Conservation (phyloP, 345 rosid species). For the Clarkia xantiana region DNA sequence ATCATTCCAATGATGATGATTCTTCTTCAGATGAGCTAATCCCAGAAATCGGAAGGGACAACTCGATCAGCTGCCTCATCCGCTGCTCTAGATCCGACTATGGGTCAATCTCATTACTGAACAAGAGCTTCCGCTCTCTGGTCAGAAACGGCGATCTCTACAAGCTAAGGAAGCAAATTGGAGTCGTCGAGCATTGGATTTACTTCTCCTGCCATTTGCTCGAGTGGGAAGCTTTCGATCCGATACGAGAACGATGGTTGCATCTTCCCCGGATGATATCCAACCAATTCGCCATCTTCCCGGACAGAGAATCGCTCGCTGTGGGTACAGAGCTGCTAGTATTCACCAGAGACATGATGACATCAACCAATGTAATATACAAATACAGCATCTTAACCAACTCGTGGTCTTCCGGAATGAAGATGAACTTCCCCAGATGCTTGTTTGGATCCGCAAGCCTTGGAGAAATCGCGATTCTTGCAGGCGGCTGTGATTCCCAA, state of each 20-base stretch:
- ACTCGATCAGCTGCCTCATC: constrained; percentile 53
- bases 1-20: constrained; percentile 17
- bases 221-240: constrained; percentile 94
- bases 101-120: constrained; percentile 60
- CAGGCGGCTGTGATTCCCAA: constrained; percentile 71
- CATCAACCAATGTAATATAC: constrained; percentile 46
- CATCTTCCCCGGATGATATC: constrained; percentile 65
- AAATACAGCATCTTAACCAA: constrained; percentile 71
- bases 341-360: constrained; percentile 51
- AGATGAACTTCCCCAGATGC: constrained; percentile 74
- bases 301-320: constrained; percentile 80
- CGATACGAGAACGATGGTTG: constrained; percentile 56
- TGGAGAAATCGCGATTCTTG: constrained; percentile 72
- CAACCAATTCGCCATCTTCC: constrained; percentile 51
- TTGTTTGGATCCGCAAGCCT: constrained; percentile 92
- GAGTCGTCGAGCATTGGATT: constrained; percentile 74
- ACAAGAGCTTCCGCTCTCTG: constrained; percentile 46
- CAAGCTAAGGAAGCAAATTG: constrained; percentile 34
- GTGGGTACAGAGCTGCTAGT: constrained; percentile 93
- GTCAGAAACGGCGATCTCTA: constrained; percentile 65
- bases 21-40: constrained; percentile 46
- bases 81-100: constrained; percentile 72
- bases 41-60: constrained; percentile 64
- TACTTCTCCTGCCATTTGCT: constrained; percentile 72
- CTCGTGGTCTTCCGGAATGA: constrained; percentile 68